Base-by-base conservation (phyloP, 768 basidiomycete species). In the Butyriboletus loyo region DNA sequence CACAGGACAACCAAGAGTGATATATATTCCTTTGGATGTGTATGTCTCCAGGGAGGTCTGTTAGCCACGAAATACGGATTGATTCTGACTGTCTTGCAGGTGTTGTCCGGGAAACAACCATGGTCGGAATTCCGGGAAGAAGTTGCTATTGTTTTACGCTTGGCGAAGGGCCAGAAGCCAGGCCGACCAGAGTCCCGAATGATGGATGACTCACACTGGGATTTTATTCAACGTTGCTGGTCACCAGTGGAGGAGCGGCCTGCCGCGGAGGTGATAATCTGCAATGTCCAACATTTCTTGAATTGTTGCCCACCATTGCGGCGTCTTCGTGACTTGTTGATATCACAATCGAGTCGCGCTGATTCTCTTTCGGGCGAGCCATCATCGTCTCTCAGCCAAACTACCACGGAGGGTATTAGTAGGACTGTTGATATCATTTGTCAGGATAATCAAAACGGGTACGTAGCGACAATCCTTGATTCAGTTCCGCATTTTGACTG, bases 21-120 rank as follows among this genome's bases (percentile, higher is more conserved):
- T 13, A 36, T 60, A 10, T 60, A 60, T 21, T 56, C 59, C 19
- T 61, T 57, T 35, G 59, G 59, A n/a, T 75, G 73, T 57, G 67
- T 77, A 10, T 31, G 27, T n/a, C 59, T 60, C 34, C 59, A 60
- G 50, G 58, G 1, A 75, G 25, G 58, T 11, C 9, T 3, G 1
- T 35, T 70, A 5, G 1, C 14, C 9, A 15, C 22, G 66, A 73
- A 51, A 47, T 13, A 9, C 30, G 0, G 6, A 1, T 9, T 1
- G 4, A 1, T 41, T 2, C 34, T 36, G 19, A 55, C 8, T 4
- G 10, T 21, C 3, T 1, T 43, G 19, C 40, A 57, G 48, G 39
- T 46, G 0, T n/a, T 57, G 1, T 63, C 61, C 0, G 58, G 61
- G 1, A 44, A 46, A 32, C 27, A 40, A 11, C 56, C 60, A 5